Percentiles rank a stretch among this genome's conserved stretches.
Conservation (phyloP, 805 yeast species). For the Candida silvatica region DNA sequence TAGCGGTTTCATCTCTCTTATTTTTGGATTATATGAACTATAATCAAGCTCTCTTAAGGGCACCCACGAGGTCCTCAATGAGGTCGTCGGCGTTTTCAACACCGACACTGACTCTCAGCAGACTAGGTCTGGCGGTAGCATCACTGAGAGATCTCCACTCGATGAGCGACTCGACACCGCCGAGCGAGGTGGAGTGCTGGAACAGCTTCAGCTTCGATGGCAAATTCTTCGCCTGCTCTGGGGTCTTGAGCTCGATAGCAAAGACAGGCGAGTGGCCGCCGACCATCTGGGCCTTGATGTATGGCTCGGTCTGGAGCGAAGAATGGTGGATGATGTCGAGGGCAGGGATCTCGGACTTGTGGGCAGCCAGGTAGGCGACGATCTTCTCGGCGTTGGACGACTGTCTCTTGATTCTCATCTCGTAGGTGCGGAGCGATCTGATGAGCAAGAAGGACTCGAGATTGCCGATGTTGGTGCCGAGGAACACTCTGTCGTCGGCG, state of each 20-base stretch:
- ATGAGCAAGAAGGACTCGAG: conserved; percentile 67
- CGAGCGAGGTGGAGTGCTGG: conserved; percentile 88
- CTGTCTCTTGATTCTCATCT: conserved; percentile 62
- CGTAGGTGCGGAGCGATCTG: conserved; percentile 76
- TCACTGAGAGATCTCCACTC: conserved; percentile 87
- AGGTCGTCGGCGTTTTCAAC: conserved; percentile 71
- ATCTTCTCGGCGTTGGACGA: conserved; percentile 51
- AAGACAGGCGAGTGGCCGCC: conserved; percentile 71
- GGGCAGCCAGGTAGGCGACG: conserved; percentile 49
- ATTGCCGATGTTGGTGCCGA: conserved; percentile 77
- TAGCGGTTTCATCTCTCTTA: too few relatives aligned
- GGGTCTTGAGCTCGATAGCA: conserved; percentile 44
- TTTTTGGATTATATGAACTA: too few relatives aligned
- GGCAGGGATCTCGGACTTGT: conserved; percentile 37
- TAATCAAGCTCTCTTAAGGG: too few relatives aligned
- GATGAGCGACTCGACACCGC: conserved; percentile 84
- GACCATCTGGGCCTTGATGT: conserved; percentile 55
- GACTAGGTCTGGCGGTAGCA: conserved; percentile 39
- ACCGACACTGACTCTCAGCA: conserved; percentile 75
- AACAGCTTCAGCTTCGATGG: conserved; percentile 63
- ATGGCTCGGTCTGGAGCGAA: conserved; percentile 65
- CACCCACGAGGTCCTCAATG: conserved; percentile 62
- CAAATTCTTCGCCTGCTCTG: conserved; percentile 48
- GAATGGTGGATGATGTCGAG: conserved; percentile 58
- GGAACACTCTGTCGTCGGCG: conserved; percentile 50